phyloP scores from a whole-genome alignment of 2,329 filamentous ascomycete genomes.

The Penicillium decumbens region DNA sequence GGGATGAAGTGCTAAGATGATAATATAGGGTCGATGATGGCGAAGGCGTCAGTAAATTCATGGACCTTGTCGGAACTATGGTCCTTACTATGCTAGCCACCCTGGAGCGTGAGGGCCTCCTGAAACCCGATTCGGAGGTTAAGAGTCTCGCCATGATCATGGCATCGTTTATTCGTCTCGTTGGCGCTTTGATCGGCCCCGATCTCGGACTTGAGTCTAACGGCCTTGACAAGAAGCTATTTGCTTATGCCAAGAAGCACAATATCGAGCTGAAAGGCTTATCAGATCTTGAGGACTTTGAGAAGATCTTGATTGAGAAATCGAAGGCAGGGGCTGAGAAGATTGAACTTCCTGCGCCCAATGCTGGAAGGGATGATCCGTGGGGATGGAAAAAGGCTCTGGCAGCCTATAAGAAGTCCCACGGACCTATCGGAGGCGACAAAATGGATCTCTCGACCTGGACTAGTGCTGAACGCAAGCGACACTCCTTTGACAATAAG shows the following conservation, averaged over 20 bases:
- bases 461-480: constrained; percentile 33
- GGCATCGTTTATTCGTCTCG: constrained; percentile 31
- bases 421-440: constrained; percentile 36
- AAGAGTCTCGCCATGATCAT: constrained; percentile 40
- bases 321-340: constrained; percentile 13
- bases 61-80: constrained; percentile 11
- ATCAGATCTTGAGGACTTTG: constrained; percentile 19
- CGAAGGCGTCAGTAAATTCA: not conserved
- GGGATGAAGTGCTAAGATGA: not conserved
- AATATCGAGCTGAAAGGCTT: constrained; percentile 9
- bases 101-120: constrained; percentile 32
- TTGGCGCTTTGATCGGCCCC: not conserved
- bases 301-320: constrained; percentile 13
- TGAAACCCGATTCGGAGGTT: constrained; percentile 35
- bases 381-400: constrained; percentile 4
- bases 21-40: constrained; percentile 12
- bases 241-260: constrained; percentile 20
- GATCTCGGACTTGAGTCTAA: not conserved
- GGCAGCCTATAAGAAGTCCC: not conserved
- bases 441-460: constrained; percentile 36
- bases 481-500: constrained; percentile 28
- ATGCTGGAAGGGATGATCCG: constrained; percentile 2
- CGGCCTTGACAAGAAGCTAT: constrained; percentile 2
- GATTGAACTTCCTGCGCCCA: constrained; percentile 24
- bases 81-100: constrained; percentile 41